A percentile compares a stretch with the other conserved stretches of the same genome.
These are phyloP conservation scores for Lenzites betulinus DNA, from an alignment of 768 basidiomycete genomes.

Conservation along the genomic window DNA sequence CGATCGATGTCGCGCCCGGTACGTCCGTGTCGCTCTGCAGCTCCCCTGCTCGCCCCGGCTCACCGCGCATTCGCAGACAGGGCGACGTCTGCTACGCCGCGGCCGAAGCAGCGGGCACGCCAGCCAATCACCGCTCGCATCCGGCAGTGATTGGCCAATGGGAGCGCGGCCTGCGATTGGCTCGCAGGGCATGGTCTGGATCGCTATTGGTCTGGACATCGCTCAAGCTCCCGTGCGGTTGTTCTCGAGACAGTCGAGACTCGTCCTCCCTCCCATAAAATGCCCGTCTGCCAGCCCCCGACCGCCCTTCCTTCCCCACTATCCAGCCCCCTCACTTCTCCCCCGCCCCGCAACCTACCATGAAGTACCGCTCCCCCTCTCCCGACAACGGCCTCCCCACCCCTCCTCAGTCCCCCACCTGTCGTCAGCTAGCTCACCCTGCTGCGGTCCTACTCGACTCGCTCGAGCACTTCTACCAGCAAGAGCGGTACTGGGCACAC, in stretches of 20 bases:
- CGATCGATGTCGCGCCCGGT: neutral
- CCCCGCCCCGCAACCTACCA: slow-evolving; percentile 11
- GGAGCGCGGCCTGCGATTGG: slow-evolving; percentile 27
- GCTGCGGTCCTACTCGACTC: slow-evolving; percentile 64
- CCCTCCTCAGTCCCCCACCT: slow-evolving; percentile 34
- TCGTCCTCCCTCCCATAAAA: slow-evolving; percentile 25
- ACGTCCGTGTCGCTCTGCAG: neutral
- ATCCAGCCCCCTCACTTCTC: slow-evolving; percentile 27
- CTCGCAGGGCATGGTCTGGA: slow-evolving; percentile 23
- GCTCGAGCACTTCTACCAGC: slow-evolving; percentile 67
- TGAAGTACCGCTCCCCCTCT: slow-evolving; percentile 27
- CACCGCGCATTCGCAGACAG: neutral
- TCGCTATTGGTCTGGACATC: slow-evolving; percentile 30
- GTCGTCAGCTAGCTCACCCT: slow-evolving; percentile 24
- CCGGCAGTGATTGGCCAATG: slow-evolving; percentile 23
- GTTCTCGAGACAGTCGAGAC: slow-evolving; percentile 31
- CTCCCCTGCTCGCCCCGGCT: neutral
- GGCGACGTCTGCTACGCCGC: neutral
- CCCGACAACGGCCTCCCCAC: slow-evolving; percentile 31
- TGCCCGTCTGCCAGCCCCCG: slow-evolving; percentile 22
- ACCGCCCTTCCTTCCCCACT: slow-evolving; percentile 21
- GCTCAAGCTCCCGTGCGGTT: slow-evolving; percentile 24
- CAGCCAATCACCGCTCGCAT: slow-evolving; percentile 12
- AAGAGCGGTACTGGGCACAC: slow-evolving; percentile 72
- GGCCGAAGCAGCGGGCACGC: slow-evolving; percentile 1